Evolutionary conservation across 257 asterid genomes (phyloP), one percentile per base, ranked within the genome.

Genomic region (Fraxinus excelsior): DNA sequence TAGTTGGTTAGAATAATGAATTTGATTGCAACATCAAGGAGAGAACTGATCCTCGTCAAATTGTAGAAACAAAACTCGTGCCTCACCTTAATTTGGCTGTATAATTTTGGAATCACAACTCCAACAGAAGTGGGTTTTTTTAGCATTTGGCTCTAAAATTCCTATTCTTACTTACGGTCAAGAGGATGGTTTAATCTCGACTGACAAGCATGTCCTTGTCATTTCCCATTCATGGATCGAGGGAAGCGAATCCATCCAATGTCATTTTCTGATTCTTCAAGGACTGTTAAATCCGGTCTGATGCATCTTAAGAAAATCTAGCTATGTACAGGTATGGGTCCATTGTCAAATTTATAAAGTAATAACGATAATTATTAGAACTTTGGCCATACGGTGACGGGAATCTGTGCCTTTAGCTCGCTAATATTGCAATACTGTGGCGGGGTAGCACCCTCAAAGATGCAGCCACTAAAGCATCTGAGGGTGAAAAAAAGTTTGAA

Each of bases 111-210:
- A 40, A 40, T 40, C 3, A 10, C 14, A 40, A 10, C 49, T 40
- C 14, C 49, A 12, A 10, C 49, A 10, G 16, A 11, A 2, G 49
- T 40, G 49, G 49, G 86, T 82, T 74, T 76, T 83, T 26, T 67
- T 85, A 49, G 85, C 78, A 40, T 84, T 79, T 78, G 80, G 70
- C 77, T 76, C 85, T 5, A 88, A 87, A 72, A 84, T 87, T 79
- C 90, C 85, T 74, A 88, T 87, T 10, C 88, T 87, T n/a, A 84
- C 90, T 23, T 87, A 82, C 76, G 88, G 88, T 67, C 85, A 87
- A 80, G 90, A 87, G 90, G 88, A 87, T 76, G 90, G 82, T 79
- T 76, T 82, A 16, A 87, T 84, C 68, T 87, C 88, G 10, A 84
- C 87, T 37, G 90, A 87, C 73, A 82, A 84, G 81, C 90, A 87